phyloP scores from a whole-genome alignment of 352 stramenopile genomes.

The Phytophthora tentaculata region DNA sequence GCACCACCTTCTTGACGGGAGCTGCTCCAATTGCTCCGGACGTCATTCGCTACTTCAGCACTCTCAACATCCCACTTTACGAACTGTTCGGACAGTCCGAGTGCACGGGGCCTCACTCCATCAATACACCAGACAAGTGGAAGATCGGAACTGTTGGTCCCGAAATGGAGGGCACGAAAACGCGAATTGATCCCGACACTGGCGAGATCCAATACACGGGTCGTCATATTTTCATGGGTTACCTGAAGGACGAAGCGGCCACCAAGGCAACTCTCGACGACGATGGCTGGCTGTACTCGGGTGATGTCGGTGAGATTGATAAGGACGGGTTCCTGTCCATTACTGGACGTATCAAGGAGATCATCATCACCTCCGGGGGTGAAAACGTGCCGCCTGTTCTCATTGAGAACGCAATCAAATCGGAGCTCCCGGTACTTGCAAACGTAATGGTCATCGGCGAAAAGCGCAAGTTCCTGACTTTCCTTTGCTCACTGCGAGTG shows the following conservation, averaged over 20 bases:
- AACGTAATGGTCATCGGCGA: conserved; percentile 93
- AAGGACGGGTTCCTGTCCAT: conserved; percentile 91
- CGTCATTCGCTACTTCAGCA: conserved; percentile 89
- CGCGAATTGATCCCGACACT: conserved; percentile 49
- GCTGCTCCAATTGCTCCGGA: conserved; percentile 73
- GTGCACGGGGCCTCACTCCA: conserved; percentile 86
- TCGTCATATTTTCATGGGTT: conserved; percentile 79
- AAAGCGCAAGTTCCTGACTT: conserved; percentile 90
- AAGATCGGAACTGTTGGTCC: conserved; percentile 87
- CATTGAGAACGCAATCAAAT: conserved; percentile 91
- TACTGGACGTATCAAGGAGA: conserved; percentile 94
- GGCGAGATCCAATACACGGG: conserved; percentile 74
- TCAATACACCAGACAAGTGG: conserved; percentile 77
- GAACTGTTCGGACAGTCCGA: conserved; percentile 94
- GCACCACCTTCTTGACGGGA: conserved; percentile 82
- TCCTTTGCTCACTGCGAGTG: conserved; percentile 85
- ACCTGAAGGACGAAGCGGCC: conserved; percentile 63
- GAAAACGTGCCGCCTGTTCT: conserved; percentile 92
- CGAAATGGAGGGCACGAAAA: conserved; percentile 59
- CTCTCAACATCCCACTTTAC: conserved; percentile 93
- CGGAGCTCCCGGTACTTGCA: conserved; percentile 72
- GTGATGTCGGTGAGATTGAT: conserved; percentile 89
- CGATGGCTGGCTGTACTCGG: conserved; percentile 92
- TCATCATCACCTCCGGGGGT: conserved; percentile 93
- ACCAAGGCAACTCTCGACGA: conserved; percentile 63